These are phyloP conservation scores for Tremella yokohamensis DNA, from an alignment of 768 basidiomycete genomes.

Conservation along the genomic window DNA sequence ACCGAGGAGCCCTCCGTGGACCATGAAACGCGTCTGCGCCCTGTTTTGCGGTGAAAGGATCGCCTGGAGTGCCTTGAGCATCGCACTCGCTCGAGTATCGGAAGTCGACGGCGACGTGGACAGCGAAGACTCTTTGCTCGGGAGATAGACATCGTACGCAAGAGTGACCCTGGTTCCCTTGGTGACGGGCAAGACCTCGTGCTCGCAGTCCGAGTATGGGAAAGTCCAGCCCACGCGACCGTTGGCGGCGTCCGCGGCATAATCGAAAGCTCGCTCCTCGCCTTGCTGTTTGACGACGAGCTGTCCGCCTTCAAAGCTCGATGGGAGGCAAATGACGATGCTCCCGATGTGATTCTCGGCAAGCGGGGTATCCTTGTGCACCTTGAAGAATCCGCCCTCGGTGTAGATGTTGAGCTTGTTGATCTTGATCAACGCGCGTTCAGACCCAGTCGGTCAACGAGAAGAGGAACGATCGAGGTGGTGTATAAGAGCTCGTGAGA, in stretches of 20 bases:
- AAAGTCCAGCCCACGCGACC: slow-evolving; percentile 50
- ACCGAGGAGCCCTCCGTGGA: too few species aligned
- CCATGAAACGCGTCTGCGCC: too few species aligned
- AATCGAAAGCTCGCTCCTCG: neutral
- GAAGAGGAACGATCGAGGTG: slow-evolving; percentile 5
- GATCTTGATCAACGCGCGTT: slow-evolving; percentile 3
- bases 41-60: too few species aligned
- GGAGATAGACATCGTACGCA: slow-evolving; percentile 43
- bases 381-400: slow-evolving; percentile 23
- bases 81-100: too few species aligned
- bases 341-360: slow-evolving; percentile 19
- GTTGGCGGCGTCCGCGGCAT: neutral
- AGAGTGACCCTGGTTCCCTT: slow-evolving; percentile 56
- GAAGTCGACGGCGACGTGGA: too few species aligned
- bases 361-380: slow-evolving; percentile 20
- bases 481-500: slow-evolving; percentile 2
- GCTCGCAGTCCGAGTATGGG: slow-evolving; percentile 56
- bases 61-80: too few species aligned
- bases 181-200: slow-evolving; percentile 55
- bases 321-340: slow-evolving; percentile 23
- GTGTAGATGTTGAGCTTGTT: slow-evolving; percentile 26
- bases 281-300: slow-evolving; percentile 22
- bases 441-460: slow-evolving; percentile 5
- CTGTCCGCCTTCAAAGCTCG: slow-evolving; percentile 20
- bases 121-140: neutral